A percentile compares a stretch with the other conserved stretches of the same genome.
These are phyloP conservation scores for Lichtheimia hyalospora DNA, from an alignment of 371 early-diverging fungal species.

Conservation along the genomic window DNA sequence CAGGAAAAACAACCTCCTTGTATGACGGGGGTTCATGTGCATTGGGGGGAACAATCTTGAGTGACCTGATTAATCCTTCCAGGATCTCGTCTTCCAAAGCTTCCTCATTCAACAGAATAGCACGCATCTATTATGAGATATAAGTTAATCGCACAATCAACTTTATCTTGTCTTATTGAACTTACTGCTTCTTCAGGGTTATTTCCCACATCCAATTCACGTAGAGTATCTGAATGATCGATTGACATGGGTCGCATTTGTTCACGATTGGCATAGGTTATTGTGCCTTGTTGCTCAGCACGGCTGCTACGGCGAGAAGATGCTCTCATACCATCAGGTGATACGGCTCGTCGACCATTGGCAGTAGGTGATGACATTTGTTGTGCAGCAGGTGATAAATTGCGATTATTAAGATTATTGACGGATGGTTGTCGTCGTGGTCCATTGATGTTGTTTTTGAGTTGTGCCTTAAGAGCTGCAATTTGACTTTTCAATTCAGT, in stretches of 20 bases:
- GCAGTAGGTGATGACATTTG: constrained; percentile 3
- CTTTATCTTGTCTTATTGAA: neutral
- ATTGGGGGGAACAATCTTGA: constrained; percentile 87
- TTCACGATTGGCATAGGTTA: constrained; percentile 11
- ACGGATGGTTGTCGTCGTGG: constrained; percentile 44
- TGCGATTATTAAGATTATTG: constrained; percentile 27
- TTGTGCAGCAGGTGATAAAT: constrained; percentile 33
- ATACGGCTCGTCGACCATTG: constrained; percentile 30
- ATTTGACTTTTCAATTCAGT: constrained; percentile 53
- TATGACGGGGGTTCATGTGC: constrained; percentile 78
- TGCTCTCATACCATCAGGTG: constrained; percentile 20
- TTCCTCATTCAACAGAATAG: constrained; percentile 64
- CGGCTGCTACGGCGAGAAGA: no score
- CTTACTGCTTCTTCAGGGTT: constrained; percentile 51
- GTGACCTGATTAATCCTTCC: constrained; percentile 80
- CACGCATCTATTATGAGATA: constrained; percentile 31
- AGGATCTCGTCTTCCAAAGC: constrained; percentile 85
- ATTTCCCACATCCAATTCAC: constrained; percentile 18
- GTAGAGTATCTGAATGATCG: constrained; percentile 30
- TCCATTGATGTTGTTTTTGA: constrained; percentile 39
- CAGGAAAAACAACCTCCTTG: constrained; percentile 92
- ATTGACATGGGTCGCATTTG: constrained; percentile 49
- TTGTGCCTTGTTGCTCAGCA: neutral
- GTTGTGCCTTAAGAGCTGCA: constrained; percentile 50
- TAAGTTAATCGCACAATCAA: neutral